Evolutionary conservation across 163 green algal species (phyloP).

Genomic region (Coccomyxa subellipsoidea): DNA sequence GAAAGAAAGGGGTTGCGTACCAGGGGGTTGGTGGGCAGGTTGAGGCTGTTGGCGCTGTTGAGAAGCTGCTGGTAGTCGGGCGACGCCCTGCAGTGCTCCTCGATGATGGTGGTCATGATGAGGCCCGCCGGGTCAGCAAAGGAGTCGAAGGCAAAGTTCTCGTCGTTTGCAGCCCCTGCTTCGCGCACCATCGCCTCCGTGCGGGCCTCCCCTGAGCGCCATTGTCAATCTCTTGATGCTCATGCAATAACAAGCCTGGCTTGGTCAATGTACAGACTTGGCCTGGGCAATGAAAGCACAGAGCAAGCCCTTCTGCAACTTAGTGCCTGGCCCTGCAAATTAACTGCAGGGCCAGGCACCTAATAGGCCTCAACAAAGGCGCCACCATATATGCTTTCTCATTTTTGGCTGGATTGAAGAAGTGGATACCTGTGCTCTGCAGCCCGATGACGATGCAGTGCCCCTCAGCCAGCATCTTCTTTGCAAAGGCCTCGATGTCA

Average conservation of each 20-base stretch:
- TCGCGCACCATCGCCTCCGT: constrained; percentile 27
- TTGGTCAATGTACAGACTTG: no score
- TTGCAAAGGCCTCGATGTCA: constrained; percentile 23
- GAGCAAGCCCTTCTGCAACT: no score
- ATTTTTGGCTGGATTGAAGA: neutral
- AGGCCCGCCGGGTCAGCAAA: constrained; percentile 43
- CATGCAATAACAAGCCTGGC: no score
- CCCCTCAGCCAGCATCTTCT: constrained; percentile 26
- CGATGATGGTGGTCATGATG: constrained; percentile 42
- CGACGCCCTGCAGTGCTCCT: constrained; percentile 18
- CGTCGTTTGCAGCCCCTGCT: constrained; percentile 16
- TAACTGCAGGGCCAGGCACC: no score
- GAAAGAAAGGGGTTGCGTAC: constrained; percentile 10
- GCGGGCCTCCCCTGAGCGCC: constrained; percentile 32
- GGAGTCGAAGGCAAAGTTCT: constrained; percentile 38
- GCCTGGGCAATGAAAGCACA: no score
- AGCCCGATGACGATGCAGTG: constrained; percentile 51
- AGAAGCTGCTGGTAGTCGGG: constrained; percentile 19
- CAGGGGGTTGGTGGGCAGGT: constrained; percentile 45
- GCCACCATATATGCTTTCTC: no score
- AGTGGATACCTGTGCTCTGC: constrained; percentile 43
- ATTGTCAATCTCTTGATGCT: neutral
- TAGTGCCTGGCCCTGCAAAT: no score
- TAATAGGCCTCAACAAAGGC: no score
- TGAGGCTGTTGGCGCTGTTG: constrained; percentile 12